A percentile compares a stretch with the other conserved stretches of the same genome.
phyloP scores from a whole-genome alignment of 2,329 filamentous ascomycete genomes.

The Scytalidium sp. region DNA sequence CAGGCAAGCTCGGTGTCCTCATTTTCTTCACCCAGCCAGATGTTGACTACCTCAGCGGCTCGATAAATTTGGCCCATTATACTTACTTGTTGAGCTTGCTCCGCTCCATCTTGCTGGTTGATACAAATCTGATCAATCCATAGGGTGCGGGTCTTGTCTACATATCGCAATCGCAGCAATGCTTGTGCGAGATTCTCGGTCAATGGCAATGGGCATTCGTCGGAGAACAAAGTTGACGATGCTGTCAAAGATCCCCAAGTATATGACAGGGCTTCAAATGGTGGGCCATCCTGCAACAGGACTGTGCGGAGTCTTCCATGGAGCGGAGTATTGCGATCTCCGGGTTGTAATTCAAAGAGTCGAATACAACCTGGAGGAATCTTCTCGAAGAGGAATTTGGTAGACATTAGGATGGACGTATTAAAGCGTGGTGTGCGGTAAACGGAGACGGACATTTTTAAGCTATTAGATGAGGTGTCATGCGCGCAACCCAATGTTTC shows the following conservation, averaged over 20 bases:
- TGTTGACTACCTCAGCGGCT: slow-evolving; percentile 3
- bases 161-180: not conserved
- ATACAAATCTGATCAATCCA: slow-evolving; percentile 16
- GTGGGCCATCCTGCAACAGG: not conserved
- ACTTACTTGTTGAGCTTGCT: slow-evolving; percentile 10
- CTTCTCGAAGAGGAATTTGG: too few species aligned
- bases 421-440: too few species aligned
- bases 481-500: too few species aligned
- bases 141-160: slow-evolving; percentile 4
- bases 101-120: slow-evolving; percentile 8
- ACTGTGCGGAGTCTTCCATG: not conserved
- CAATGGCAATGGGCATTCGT: not conserved
- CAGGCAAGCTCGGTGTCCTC: not conserved
- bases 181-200: slow-evolving; percentile 1
- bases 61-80: slow-evolving; percentile 11
- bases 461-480: too few species aligned
- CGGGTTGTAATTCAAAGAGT: slow-evolving; percentile 2
- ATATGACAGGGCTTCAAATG: slow-evolving; percentile 5
- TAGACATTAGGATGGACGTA: too few species aligned
- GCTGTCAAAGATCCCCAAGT: not conserved
- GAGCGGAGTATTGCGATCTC: not conserved
- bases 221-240: not conserved
- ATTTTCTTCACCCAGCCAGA: slow-evolving; percentile 10
- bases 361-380: not conserved
- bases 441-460: too few species aligned